Percentiles rank a stretch among this genome's conserved stretches.
phyloP scores from a whole-genome alignment of 441 rosid genomes.

The Pelargonium cotyledonis region DNA sequence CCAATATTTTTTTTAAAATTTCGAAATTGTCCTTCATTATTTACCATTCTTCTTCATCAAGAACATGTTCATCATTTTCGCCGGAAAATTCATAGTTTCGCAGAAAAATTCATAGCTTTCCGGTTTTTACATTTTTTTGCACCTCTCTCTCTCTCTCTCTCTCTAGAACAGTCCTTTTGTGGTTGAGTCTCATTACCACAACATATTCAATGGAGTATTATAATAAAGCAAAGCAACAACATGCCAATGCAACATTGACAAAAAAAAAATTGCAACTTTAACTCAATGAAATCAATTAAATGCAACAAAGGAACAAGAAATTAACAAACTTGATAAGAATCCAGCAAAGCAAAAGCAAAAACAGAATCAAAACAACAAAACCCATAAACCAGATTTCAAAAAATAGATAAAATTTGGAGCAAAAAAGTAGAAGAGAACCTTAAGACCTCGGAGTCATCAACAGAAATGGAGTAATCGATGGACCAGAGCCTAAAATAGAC shows the following conservation, averaged over 20 bases:
- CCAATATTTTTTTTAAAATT: no score
- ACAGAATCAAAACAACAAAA: neutral
- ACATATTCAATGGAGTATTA: neutral
- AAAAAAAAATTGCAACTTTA: neutral
- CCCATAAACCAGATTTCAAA: no score
- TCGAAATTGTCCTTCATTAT: no score
- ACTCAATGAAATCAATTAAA: neutral
- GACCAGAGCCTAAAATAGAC: constrained; percentile 85
- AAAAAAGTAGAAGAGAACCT: constrained; percentile 36
- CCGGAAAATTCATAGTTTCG: no score
- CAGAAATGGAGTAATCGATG: constrained; percentile 64
- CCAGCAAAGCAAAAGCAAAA: constrained; percentile 7
- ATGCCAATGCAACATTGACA: neutral
- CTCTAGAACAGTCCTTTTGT: neutral
- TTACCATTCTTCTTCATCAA: no score
- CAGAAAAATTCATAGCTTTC: no score
- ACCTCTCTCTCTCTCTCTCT: no score
- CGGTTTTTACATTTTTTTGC: no score
- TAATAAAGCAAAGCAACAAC: neutral
- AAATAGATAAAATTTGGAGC: neutral
- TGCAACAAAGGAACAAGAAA: neutral
- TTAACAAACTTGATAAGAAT: neutral
- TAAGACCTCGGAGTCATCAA: constrained; percentile 60
- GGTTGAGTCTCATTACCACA: neutral
- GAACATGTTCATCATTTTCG: no score